Base-by-base conservation (phyloP, 73 alveolate genomes). In the Paramecium tetraurelia region DNA sequence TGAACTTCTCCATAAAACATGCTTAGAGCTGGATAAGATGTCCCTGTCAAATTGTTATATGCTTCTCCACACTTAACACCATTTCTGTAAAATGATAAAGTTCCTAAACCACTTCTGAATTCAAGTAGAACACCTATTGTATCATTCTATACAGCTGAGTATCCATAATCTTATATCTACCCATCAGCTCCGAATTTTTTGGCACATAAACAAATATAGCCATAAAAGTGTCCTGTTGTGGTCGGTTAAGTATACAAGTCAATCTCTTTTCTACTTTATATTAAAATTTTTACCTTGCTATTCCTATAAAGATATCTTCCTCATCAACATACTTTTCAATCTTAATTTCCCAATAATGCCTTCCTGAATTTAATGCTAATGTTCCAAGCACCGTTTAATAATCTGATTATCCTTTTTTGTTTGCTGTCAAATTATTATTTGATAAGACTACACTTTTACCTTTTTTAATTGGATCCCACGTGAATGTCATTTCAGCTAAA, bases 231-330 rank as follows among this genome's bases (percentile, higher is more conserved):
- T 5, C 95, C 92, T n/a, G 71, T 38, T 0, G 53, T 53, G 57
- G 90, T 85, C 5, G 93, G 85, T 10, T 50, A 27, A 12, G 48
- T 83, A 24, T 71, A 59, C 27, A 88, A 75, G 29, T 59, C 86
- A 27, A 85, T 48, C 18, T 53, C 92, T 29, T 86, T 85, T 33
- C 83, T 53, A 43, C 44, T 53, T 18, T 20, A 22, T 11, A 43
- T 1, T 80, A n/a, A 44, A 20, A 44, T 10, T 46, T 46, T 24
- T 80, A 80, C 90, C 57, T 80, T 7, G 92, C 95, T 31, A 92
- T 93, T 58, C 95, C 95, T 33, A 92, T 59, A 63, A 92, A 86
- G 33, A 92, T 58, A 5, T 92, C 95, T 57, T 92, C 95, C 63
- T 92, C 95, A n/a, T 92, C 93, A 2, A 92, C 94, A 59, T 43